Conservation (phyloP, 1,139 yeast genomes). For the Wickerhamomyces sp. region DNA sequence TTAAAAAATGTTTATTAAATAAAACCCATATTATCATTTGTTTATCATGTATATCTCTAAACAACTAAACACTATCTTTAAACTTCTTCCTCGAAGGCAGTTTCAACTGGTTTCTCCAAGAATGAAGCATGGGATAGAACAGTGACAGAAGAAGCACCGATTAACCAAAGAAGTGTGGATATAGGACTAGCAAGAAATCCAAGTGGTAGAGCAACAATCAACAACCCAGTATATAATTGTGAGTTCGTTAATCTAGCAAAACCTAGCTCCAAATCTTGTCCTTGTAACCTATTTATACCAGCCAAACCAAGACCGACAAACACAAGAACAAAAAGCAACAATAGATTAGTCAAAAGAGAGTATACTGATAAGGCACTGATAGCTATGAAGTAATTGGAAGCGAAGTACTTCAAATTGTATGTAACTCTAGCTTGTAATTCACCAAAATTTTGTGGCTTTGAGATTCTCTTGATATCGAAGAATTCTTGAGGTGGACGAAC, state of each 20-base stretch:
- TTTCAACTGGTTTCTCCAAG: constrained; percentile 97
- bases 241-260: constrained; percentile 65
- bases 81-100: constrained; percentile 90
- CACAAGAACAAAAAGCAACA: constrained; percentile 76
- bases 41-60: not conserved
- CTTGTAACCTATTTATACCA: constrained; percentile 75
- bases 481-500: constrained; percentile 90
- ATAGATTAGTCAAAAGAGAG: constrained; percentile 75
- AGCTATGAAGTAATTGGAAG: constrained; percentile 79
- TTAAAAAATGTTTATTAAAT: not conserved
- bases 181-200: constrained; percentile 93
- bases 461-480: constrained; percentile 82
- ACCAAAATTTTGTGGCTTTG: constrained; percentile 85
- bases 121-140: constrained; percentile 90
- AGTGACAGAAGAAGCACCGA: constrained; percentile 88
- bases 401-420: constrained; percentile 82
- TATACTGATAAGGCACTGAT: constrained; percentile 66
- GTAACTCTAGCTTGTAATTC: constrained; percentile 87
- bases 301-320: constrained; percentile 66
- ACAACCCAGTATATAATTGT: constrained; percentile 83
- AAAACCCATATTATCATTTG: too few relatives aligned
- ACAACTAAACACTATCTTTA: constrained; percentile 15
- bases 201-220: constrained; percentile 76
- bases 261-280: constrained; percentile 74
- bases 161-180: constrained; percentile 91